phyloP scores from a whole-genome alignment of 768 basidiomycete species.

The Fomitopsis pulvina region DNA sequence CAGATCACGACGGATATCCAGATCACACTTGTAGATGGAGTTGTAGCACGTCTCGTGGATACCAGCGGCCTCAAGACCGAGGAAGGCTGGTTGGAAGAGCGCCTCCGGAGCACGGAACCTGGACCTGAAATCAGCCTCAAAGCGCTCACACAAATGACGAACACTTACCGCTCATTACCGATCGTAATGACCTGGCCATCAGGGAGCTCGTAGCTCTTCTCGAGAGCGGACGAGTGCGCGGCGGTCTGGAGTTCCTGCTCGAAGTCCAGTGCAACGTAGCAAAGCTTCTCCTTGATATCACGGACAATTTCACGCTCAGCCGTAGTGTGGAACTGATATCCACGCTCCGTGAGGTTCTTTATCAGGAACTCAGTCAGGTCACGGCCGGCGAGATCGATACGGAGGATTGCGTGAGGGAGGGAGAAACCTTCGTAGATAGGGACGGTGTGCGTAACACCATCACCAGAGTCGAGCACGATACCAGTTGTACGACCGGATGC shows the following conservation, averaged over 20 bases:
- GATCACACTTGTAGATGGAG: slow-evolving; percentile 75
- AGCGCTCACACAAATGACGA: background rate
- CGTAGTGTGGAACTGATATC: slow-evolving; percentile 57
- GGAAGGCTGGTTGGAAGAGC: slow-evolving; percentile 88
- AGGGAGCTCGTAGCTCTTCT: slow-evolving; percentile 68
- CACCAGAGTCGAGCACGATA: slow-evolving; percentile 72
- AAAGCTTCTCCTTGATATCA: slow-evolving; percentile 79
- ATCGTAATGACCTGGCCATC: slow-evolving; percentile 69
- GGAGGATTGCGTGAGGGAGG: slow-evolving; percentile 62
- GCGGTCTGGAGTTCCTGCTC: slow-evolving; percentile 70
- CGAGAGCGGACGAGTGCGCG: slow-evolving; percentile 55
- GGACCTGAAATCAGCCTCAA: slow-evolving; percentile 26
- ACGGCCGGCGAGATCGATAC: slow-evolving; percentile 61
- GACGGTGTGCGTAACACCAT: slow-evolving; percentile 66
- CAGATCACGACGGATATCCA: slow-evolving; percentile 49
- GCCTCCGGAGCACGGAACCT: slow-evolving; percentile 88
- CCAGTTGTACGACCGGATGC: slow-evolving; percentile 67
- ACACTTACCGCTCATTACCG: slow-evolving; percentile 72
- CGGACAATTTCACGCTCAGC: slow-evolving; percentile 57
- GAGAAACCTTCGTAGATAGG: slow-evolving; percentile 72
- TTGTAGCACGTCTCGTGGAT: slow-evolving; percentile 88
- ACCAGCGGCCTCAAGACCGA: slow-evolving; percentile 69
- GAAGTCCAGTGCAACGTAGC: slow-evolving; percentile 69
- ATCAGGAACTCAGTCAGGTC: slow-evolving; percentile 55
- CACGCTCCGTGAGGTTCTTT: slow-evolving; percentile 52